Evolutionary conservation across 169 alveolate genomes (phyloP).

Genomic region (Cryptosporidium sp.): DNA sequence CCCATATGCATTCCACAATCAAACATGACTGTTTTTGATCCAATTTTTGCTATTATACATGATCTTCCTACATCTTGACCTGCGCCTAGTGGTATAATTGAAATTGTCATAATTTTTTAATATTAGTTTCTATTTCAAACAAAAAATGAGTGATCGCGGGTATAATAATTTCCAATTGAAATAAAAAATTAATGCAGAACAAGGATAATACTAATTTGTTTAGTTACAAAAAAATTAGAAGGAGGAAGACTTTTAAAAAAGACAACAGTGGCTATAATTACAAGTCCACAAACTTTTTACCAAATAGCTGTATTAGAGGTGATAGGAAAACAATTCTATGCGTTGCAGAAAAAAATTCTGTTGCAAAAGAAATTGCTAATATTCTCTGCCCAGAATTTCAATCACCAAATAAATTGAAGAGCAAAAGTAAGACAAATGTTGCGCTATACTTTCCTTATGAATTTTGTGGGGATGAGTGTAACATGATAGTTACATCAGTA

Average conservation of each 20-base stretch:
- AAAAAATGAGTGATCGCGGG: not conserved
- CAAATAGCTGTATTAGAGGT: not conserved
- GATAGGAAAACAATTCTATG: constrained; percentile 55
- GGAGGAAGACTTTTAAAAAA: not conserved
- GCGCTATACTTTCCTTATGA: constrained; percentile 80
- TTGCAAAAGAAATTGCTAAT: constrained; percentile 83
- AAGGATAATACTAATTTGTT: not conserved
- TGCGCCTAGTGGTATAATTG: constrained; percentile 92
- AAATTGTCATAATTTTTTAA: constrained; percentile 34
- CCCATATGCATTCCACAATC: constrained; percentile 99
- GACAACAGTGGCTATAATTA: not conserved
- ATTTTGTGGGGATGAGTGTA: constrained; percentile 81
- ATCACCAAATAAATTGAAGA: constrained; percentile 17
- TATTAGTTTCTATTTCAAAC: too few species aligned
- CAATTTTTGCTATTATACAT: constrained; percentile 93
- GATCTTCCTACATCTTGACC: constrained; percentile 99
- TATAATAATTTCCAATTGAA: not conserved
- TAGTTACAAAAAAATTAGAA: not conserved
- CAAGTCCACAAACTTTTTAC: not conserved
- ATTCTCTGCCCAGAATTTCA: constrained; percentile 76
- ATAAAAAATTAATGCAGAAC: constrained; percentile 1
- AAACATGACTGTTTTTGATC: constrained; percentile 92
- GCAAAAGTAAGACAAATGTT: constrained; percentile 82
- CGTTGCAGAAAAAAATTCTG: constrained; percentile 89
- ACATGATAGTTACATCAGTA: constrained; percentile 92